Conservation (phyloP, 2,329 filamentous ascomycete species). For the Ophiostoma sp. region DNA sequence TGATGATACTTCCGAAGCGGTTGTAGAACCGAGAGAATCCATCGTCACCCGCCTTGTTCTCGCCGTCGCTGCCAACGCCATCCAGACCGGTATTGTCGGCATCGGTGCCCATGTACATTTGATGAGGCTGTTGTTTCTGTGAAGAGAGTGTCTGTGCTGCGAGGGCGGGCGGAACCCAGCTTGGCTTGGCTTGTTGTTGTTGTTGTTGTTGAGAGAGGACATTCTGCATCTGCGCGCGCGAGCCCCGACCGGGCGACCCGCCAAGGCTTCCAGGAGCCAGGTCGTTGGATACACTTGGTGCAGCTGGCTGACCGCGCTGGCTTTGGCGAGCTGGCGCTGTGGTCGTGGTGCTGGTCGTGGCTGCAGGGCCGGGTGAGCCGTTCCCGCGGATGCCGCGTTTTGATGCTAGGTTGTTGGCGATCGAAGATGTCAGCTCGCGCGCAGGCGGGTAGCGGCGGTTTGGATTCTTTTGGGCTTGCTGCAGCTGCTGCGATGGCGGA, state of each 20-base stretch:
- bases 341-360: neutral
- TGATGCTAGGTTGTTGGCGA: slow-evolving; percentile 81
- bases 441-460: slow-evolving; percentile 49
- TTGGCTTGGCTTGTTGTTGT: slow-evolving; percentile 43
- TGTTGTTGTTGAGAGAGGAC: slow-evolving; percentile 46
- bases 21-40: slow-evolving; percentile 88
- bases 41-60: slow-evolving; percentile 53
- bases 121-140: slow-evolving; percentile 35
- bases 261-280: slow-evolving; percentile 67
- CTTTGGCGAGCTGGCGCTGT: slow-evolving; percentile 41
- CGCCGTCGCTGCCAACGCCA: slow-evolving; percentile 23
- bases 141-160: slow-evolving; percentile 29
- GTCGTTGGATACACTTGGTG: slow-evolving; percentile 67
- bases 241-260: slow-evolving; percentile 35
- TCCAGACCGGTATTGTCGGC: slow-evolving; percentile 22
- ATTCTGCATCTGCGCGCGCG: slow-evolving; percentile 50
- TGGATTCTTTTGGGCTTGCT: neutral
- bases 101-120: slow-evolving; percentile 30
- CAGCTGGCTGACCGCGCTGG: slow-evolving; percentile 61
- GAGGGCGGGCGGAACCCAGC: slow-evolving; percentile 40
- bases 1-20: slow-evolving; percentile 83
- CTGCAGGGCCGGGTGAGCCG: slow-evolving; percentile 1
- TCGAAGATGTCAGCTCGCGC: slow-evolving; percentile 72
- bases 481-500: neutral
- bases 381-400: slow-evolving; percentile 65